Conservation (phyloP, 2,329 filamentous ascomycete species). For the Leptodontidium sp. region DNA sequence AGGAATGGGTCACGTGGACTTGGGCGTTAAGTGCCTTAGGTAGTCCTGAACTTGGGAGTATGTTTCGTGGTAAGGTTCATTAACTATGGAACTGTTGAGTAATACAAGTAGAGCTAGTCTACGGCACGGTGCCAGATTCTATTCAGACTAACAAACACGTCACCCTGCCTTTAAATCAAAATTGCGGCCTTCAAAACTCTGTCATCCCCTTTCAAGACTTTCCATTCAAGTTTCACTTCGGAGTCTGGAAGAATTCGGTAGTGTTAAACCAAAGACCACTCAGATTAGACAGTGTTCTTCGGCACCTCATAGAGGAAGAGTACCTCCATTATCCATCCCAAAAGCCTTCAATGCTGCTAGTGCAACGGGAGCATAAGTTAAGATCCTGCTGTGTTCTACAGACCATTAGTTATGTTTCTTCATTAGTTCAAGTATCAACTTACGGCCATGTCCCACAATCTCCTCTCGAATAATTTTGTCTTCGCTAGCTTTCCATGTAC, state of each 20-base stretch:
- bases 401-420: slow-evolving; percentile 3
- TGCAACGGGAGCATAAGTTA: slow-evolving; percentile 69
- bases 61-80: not conserved
- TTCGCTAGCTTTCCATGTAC: slow-evolving; percentile 43
- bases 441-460: slow-evolving; percentile 46
- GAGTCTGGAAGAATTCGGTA: too few relatives aligned
- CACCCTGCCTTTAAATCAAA: too few relatives aligned
- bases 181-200: too few relatives aligned
- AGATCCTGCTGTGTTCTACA: slow-evolving; percentile 73
- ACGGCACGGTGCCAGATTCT: too few relatives aligned
- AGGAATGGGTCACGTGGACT: slow-evolving; percentile 6
- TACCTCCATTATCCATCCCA: slow-evolving; percentile 50
- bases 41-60: not conserved
- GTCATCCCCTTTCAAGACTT: too few relatives aligned
- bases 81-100: not conserved
- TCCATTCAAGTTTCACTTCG: too few relatives aligned
- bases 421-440: slow-evolving; percentile 33
- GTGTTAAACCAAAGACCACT: too few relatives aligned
- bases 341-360: slow-evolving; percentile 73
- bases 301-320: slow-evolving; percentile 18
- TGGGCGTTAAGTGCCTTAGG: not conserved
- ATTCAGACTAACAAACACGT: too few relatives aligned
- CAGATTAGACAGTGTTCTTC: not conserved
- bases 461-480: slow-evolving; percentile 47
- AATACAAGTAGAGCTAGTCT: too few relatives aligned